Conservation (phyloP, 2,329 filamentous ascomycete species). For the Neonectria hederae region DNA sequence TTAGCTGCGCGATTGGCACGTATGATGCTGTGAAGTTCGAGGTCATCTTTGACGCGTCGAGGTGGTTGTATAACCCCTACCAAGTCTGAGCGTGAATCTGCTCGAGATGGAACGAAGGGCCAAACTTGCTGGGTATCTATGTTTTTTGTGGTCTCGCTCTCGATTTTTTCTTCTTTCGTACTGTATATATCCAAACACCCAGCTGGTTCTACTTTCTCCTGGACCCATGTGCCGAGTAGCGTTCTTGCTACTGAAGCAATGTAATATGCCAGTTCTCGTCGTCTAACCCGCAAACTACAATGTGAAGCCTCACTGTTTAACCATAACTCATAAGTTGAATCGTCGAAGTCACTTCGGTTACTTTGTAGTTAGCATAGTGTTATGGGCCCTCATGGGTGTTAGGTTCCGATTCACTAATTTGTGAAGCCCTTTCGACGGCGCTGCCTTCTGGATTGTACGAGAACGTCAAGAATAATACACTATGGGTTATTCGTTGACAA, state of each 20-base stretch:
- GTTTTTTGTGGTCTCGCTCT: not conserved
- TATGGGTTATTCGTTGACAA: not conserved
- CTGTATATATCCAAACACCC: not conserved
- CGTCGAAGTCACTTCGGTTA: no score
- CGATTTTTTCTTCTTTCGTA: not conserved
- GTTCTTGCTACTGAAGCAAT: not conserved
- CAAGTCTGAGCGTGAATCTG: slow-evolving; percentile 22
- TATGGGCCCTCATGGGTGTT: no score
- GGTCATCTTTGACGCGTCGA: slow-evolving; percentile 66
- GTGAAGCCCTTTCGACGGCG: no score
- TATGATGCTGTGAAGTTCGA: slow-evolving; percentile 76
- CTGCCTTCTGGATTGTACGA: no score
- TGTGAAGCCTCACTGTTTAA: not conserved
- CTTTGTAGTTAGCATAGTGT: no score
- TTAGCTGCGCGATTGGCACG: slow-evolving; percentile 76
- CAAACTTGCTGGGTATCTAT: not conserved
- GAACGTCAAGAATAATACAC: not conserved
- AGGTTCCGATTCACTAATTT: no score
- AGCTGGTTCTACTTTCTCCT: not conserved
- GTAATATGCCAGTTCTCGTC: not conserved
- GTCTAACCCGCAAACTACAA: no score
- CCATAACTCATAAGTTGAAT: no score
- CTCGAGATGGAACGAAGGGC: not conserved
- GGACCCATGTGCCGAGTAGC: not conserved
- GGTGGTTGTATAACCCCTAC: slow-evolving; percentile 63